Evolutionary conservation across 2,329 filamentous ascomycete genomes (phyloP).

Genomic region (Penicillium sp.): DNA sequence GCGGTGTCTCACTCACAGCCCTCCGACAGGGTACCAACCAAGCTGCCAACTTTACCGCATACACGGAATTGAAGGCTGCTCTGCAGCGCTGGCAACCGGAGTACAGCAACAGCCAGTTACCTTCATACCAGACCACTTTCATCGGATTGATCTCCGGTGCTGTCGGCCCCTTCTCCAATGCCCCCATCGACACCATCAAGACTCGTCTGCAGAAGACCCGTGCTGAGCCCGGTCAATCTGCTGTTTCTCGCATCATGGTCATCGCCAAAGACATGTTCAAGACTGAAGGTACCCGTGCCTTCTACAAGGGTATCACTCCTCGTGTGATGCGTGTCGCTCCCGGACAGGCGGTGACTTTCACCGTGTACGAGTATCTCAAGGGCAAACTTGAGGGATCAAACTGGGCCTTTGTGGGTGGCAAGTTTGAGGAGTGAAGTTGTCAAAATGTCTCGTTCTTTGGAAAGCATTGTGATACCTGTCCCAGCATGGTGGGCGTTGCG

Average conservation of each 20-base stretch:
- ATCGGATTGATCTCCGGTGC: conserved; percentile 91
- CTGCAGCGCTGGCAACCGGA: conserved; percentile 73
- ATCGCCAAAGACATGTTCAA: conserved; percentile 87
- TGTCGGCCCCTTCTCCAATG: conserved; percentile 94
- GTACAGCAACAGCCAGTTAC: conserved; percentile 65
- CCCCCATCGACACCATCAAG: conserved; percentile 99
- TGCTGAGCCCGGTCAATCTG: conserved; percentile 76
- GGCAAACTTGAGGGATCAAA: conserved; percentile 69
- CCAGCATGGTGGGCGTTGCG: conserved; percentile 26
- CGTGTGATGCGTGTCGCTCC: conserved; percentile 96
- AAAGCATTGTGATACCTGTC: conserved; percentile 29
- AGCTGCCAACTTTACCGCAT: conserved; percentile 98
- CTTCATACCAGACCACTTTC: conserved; percentile 84
- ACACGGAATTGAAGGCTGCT: conserved; percentile 84
- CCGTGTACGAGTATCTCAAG: conserved; percentile 75
- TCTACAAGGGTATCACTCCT: conserved; percentile 99
- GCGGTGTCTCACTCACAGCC: conserved; percentile 90
- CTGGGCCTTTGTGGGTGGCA: conserved; percentile 59
- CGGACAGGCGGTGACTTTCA: conserved; percentile 80
- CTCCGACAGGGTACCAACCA: conserved; percentile 95
- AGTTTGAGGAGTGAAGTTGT: conserved; percentile 62
- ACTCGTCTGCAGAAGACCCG: conserved; percentile 90
- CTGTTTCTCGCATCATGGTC: conserved; percentile 71
- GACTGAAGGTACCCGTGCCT: conserved; percentile 91
- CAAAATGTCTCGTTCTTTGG: conserved; percentile 7